Evolutionary conservation across 2,329 filamentous ascomycete species (phyloP), one percentile per base, ranked within the genome.

Genomic region (Capronia coronata): DNA sequence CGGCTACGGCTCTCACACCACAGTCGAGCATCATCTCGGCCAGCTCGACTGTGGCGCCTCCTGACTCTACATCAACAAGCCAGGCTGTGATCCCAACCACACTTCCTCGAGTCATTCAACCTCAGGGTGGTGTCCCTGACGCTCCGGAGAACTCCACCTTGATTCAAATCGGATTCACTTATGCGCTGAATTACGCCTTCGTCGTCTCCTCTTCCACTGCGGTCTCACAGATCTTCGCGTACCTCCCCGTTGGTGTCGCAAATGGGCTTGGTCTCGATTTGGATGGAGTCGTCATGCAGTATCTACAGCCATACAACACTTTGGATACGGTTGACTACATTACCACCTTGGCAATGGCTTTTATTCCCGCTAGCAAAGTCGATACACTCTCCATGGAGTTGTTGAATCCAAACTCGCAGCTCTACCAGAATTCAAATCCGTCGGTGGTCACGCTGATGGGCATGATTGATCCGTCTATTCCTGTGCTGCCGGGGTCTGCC

Each of bases 81-180:
- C 70, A 68, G 42, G 72, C 73, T 1, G 67, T 73, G 46, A 68
- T 88, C 46, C 83, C 86, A 0, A 78, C 80, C 0, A 73, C 74
- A 29, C 75, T 94, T 51, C 89, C 89, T 16, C 80, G 80, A 61
- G 78, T 86, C 37, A 90, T 96, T 57, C 79, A 82, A 22, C 87
- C 88, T 7, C 78, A 80, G 34, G 75, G 77, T 48, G 77, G 78
- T 23, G 74, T 77, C 42, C 72, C 75, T 16, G 52, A 70, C 3
- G 66, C 74, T 14, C 85, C 87, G 0, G 68, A 74, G 2, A 85
- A 86, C 59, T 81, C 79, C 1, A 81, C 79, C 2, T 69, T 86
- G 59, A 83, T 95, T 59, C 88, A 95, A 65, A 77, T 97, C 55
- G 93, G 86, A 27, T 96, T 97, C 76, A 73, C 80, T 45, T 84